These are phyloP conservation scores for Eimeria necatrix DNA, from an alignment of 169 alveolate genomes.

Conservation along the genomic window DNA sequence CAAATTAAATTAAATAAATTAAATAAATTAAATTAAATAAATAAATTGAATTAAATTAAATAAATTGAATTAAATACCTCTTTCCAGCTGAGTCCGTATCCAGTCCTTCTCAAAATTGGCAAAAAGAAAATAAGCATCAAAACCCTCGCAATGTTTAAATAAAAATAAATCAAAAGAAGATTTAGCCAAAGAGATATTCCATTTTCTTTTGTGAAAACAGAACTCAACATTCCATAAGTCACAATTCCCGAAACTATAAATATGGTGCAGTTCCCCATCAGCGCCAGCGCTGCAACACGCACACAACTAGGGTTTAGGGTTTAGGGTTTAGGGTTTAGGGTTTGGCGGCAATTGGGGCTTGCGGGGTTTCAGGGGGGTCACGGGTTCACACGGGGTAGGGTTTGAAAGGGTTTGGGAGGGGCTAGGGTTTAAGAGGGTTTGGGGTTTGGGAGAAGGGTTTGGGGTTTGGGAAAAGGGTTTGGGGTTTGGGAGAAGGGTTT, in stretches of 20 bases:
- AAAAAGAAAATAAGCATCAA: slow-evolving; percentile 89
- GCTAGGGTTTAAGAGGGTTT: too few relatives aligned
- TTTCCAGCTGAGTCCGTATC: slow-evolving; percentile 89
- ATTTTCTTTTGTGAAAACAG: slow-evolving; percentile 77
- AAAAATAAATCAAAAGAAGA: slow-evolving; percentile 85
- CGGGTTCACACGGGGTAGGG: too few relatives aligned
- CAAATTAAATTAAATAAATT: too few relatives aligned
- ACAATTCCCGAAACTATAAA: slow-evolving; percentile 91
- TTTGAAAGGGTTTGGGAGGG: too few relatives aligned
- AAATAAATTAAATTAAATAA: too few relatives aligned
- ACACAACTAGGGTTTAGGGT: not conserved
- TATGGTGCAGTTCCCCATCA: slow-evolving; percentile 91
- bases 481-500: too few relatives aligned
- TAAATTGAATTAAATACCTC: slow-evolving; percentile 82
- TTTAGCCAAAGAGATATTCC: slow-evolving; percentile 77
- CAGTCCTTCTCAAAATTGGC: slow-evolving; percentile 89
- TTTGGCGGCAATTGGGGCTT: too few relatives aligned
- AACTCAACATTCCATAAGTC: slow-evolving; percentile 91
- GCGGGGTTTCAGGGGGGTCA: too few relatives aligned
- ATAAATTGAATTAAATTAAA: too few relatives aligned
- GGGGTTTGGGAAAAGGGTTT: too few relatives aligned
- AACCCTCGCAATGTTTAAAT: slow-evolving; percentile 87
- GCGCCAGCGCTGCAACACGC: slow-evolving; percentile 83
- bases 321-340: too few relatives aligned
- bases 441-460: too few relatives aligned